Evolutionary conservation across 1,284 basidiomycete genomes (phyloP), one percentile per base, ranked within the genome.

Genomic region (Boletus semigastroideus): DNA sequence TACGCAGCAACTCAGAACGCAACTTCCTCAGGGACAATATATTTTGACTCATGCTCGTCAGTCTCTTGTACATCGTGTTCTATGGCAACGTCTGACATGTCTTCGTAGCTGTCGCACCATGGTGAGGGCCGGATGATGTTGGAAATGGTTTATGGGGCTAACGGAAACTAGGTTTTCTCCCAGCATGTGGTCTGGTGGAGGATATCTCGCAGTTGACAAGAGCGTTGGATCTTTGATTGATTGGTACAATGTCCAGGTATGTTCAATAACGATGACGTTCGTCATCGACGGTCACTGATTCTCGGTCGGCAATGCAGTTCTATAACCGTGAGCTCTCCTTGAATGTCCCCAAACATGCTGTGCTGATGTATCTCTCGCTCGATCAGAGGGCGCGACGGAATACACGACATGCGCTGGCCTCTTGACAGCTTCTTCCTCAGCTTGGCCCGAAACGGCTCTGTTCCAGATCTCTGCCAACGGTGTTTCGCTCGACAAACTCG

Each of bases 381-480:
- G 10, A 13, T 19, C 58, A 78, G 77, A 79, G 69, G 78, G 76
- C 19, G 54, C 67, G 1, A 59, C 64, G 14, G 75, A 78, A 58
- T 80, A 80, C 59, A 77, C 76, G 44, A 76, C 72, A 25, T 81
- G 76, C 59, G 53, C 56, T 50, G 66, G 65, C 12, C 72, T 82
- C 10, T 65, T 82, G 38, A 77, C 71, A 20, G 60, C 65, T 5
- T 76, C 77, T 0, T 70, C 72, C n/a, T 67, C 70, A 38, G 42
- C 62, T 2, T 81, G 72, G 72, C 78, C 67, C 13, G 42, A 74
- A 49, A 70, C 76, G 0, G 65, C 76, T 0, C 49, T 87, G 8
- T 87, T 87, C 72, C 77, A 88, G 68, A 87, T 88, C 60, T 73
- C 78, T 4, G 74, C 75, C 9, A 78, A 71, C 43, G 83, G 83